phyloP scores from a whole-genome alignment of 768 basidiomycete species.

The Pleurotus pulmonarius region DNA sequence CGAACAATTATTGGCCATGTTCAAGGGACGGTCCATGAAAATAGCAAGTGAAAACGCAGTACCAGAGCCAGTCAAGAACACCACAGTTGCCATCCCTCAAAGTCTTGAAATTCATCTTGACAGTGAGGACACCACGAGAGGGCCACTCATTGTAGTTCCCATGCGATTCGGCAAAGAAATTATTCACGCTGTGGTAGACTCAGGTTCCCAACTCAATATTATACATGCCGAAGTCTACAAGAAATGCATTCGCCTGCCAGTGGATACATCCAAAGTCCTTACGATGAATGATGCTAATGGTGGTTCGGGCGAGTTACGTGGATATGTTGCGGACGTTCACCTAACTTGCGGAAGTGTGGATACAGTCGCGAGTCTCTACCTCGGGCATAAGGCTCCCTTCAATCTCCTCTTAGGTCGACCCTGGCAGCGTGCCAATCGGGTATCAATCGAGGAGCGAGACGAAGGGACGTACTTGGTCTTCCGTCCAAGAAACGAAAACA shows the following conservation, averaged over 20 bases:
- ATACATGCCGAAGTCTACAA: neutral
- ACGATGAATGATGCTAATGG: slow-evolving; percentile 19
- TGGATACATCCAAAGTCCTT: slow-evolving; percentile 9
- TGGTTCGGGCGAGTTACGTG: slow-evolving; percentile 11
- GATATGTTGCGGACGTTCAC: no score
- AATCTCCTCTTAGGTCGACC: slow-evolving; percentile 17
- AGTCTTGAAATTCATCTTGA: no score
- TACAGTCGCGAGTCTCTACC: no score
- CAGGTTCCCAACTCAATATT: neutral
- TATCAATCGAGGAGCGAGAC: slow-evolving; percentile 15
- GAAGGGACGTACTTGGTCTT: slow-evolving; percentile 12
- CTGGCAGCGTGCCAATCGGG: slow-evolving; percentile 18
- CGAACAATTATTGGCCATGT: no score
- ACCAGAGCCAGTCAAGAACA: no score
- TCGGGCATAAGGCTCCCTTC: slow-evolving; percentile 15
- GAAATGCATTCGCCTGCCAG: neutral
- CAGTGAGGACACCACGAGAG: neutral
- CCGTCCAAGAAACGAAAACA: neutral
- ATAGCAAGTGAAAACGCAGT: no score
- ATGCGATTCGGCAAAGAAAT: neutral
- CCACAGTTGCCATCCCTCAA: no score
- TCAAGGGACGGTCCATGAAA: no score
- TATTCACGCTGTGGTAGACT: neutral
- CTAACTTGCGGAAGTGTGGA: no score
- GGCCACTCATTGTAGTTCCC: neutral